phyloP scores from a whole-genome alignment of 192 early-diverging fungal species.

The Pilaira anomala region DNA sequence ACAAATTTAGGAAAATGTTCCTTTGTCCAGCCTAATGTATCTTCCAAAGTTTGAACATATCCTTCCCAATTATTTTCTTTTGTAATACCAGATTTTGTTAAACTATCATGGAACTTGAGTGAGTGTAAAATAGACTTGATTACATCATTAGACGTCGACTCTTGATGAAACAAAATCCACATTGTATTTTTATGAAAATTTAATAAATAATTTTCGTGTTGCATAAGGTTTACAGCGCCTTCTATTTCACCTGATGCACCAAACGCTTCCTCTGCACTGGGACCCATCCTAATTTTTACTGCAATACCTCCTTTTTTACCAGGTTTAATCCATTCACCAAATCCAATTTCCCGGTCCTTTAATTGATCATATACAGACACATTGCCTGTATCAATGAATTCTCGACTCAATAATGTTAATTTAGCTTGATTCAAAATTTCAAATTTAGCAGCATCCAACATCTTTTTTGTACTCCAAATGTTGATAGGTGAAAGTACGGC shows the following conservation, averaged over 20 bases:
- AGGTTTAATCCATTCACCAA: conserved; percentile 60
- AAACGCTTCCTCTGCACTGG: conserved; percentile 45
- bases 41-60: conserved; percentile 29
- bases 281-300: conserved; percentile 45
- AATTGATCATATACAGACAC: conserved; percentile 45
- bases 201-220: conserved; percentile 64
- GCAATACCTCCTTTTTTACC: conserved; percentile 31
- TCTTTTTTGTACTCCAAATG: conserved; percentile 46
- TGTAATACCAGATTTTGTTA: conserved; percentile 9
- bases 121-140: conserved; percentile 60
- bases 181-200: conserved; percentile 41
- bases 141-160: conserved; percentile 53
- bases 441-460: conserved; percentile 60
- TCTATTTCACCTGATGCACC: conserved; percentile 34
- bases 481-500: conserved; percentile 54
- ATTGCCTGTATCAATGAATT: conserved; percentile 46
- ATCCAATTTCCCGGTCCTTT: conserved; percentile 43
- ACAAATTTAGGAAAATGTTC: conserved; percentile 49
- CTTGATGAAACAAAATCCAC: conserved; percentile 47
- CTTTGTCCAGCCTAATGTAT: conserved; percentile 47
- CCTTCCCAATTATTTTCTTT: conserved; percentile 26
- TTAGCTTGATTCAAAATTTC: conserved; percentile 65
- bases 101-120: conserved; percentile 37
- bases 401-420: conserved; percentile 46
- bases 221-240: conserved; percentile 38